Conservation (phyloP, 2,329 filamentous ascomycete species). For the Fusarium beomiforme region DNA sequence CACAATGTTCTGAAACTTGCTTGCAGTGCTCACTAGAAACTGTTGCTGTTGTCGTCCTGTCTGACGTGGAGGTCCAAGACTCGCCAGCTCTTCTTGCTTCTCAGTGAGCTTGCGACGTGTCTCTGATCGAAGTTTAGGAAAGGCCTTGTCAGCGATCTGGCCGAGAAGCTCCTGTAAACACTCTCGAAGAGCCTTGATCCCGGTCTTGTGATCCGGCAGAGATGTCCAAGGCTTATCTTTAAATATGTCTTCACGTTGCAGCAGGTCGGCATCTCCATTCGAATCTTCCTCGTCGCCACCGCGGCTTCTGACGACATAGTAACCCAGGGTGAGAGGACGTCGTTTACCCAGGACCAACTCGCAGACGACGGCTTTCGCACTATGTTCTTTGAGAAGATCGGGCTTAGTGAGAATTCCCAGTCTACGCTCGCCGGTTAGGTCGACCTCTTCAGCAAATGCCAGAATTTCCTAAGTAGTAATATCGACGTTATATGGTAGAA, state of each 20-base stretch:
- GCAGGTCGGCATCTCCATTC: not conserved
- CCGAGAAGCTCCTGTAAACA: not conserved
- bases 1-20: not conserved
- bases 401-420: not conserved
- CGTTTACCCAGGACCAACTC: not conserved
- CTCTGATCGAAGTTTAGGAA: not conserved
- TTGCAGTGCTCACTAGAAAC: not conserved
- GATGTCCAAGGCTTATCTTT: not conserved
- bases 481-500: not conserved
- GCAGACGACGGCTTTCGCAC: not conserved
- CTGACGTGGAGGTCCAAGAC: not conserved
- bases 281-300: not conserved
- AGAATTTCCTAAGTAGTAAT: not conserved
- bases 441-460: not conserved
- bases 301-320: not conserved
- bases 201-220: not conserved
- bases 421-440: not conserved
- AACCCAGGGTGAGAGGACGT: not conserved
- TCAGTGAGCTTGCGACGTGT: not conserved
- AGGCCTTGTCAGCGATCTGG: not conserved
- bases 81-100: not conserved
- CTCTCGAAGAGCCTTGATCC: not conserved
- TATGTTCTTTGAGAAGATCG: not conserved
- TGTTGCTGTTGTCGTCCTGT: not conserved
- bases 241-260: not conserved